Conservation (phyloP, 768 basidiomycete species). For the Termitomyces sp. region DNA sequence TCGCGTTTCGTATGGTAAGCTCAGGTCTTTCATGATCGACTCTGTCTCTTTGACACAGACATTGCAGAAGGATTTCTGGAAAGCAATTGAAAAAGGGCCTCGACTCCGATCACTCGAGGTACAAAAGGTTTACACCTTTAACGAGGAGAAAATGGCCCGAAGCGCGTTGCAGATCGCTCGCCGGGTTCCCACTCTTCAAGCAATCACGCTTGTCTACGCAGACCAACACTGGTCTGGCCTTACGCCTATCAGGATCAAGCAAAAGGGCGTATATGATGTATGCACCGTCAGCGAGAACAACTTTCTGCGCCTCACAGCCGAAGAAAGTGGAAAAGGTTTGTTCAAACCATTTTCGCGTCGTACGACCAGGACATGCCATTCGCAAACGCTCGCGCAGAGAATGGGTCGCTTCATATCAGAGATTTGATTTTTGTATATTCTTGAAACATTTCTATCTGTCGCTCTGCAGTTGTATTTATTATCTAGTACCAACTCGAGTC, state of each 20-base stretch:
- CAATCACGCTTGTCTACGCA: slow-evolving; percentile 12
- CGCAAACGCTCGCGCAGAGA: slow-evolving; percentile 5
- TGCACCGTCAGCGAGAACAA: neutral
- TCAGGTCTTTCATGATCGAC: neutral
- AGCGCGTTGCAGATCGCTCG: slow-evolving; percentile 12
- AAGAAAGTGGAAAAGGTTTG: slow-evolving; percentile 12
- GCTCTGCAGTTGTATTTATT: too few relatives aligned
- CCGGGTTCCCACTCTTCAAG: slow-evolving; percentile 15
- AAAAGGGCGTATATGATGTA: slow-evolving; percentile 15
- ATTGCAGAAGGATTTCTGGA: slow-evolving; percentile 15
- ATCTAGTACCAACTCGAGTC: too few relatives aligned
- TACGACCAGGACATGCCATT: slow-evolving; percentile 8
- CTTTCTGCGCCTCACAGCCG: slow-evolving; percentile 9
- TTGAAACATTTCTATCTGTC: neutral
- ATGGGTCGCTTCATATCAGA: neutral
- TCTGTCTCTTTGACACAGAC: neutral
- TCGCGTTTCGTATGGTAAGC: slow-evolving; percentile 16
- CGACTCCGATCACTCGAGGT: slow-evolving; percentile 16
- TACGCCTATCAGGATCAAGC: slow-evolving; percentile 7
- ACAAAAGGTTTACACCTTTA: slow-evolving; percentile 11
- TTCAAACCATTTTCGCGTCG: slow-evolving; percentile 8
- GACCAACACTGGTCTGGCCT: slow-evolving; percentile 12
- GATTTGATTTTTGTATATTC: neutral
- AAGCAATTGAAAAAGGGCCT: slow-evolving; percentile 15
- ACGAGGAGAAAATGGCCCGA: slow-evolving; percentile 15